A percentile compares a stretch with the other conserved stretches of the same genome.
These are phyloP conservation scores for Epichloe typhina DNA, from an alignment of 2,329 filamentous ascomycete species.

Conservation along the genomic window DNA sequence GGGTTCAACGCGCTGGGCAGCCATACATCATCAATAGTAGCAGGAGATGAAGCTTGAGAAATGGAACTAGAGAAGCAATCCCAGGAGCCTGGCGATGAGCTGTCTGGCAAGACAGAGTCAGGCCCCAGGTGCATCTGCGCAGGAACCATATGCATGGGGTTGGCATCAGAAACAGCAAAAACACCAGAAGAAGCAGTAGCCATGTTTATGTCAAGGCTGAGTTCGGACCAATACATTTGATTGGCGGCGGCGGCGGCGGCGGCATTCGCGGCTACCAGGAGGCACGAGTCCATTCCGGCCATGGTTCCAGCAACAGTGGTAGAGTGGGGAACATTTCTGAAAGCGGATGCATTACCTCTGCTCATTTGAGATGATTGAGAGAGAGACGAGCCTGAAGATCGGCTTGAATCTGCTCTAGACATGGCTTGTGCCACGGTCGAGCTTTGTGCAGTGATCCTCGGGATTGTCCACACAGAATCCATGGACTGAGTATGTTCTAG, in stretches of 20 bases:
- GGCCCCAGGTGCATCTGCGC: slow-evolving; percentile 41
- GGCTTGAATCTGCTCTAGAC: slow-evolving; percentile 26
- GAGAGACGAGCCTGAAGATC: slow-evolving; percentile 30
- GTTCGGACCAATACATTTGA: slow-evolving; percentile 37
- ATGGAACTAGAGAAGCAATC: slow-evolving; percentile 39
- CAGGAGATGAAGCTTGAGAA: slow-evolving; percentile 38
- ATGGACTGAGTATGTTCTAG: slow-evolving; percentile 32
- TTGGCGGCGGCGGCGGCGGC: slow-evolving; percentile 29
- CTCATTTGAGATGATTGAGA: slow-evolving; percentile 38
- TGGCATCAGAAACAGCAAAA: slow-evolving; percentile 29
- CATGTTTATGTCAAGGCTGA: slow-evolving; percentile 32
- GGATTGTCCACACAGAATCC: slow-evolving; percentile 36
- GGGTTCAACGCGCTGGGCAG: slow-evolving; percentile 20
- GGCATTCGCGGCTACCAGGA: slow-evolving; percentile 36
- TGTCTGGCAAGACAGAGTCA: slow-evolving; percentile 33
- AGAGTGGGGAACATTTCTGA: slow-evolving; percentile 26
- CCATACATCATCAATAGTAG: slow-evolving; percentile 36
- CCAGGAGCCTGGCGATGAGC: slow-evolving; percentile 39
- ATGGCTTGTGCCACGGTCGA: slow-evolving; percentile 24
- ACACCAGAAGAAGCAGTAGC: slow-evolving; percentile 27
- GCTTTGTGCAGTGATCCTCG: slow-evolving; percentile 20
- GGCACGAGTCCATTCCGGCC: slow-evolving; percentile 37
- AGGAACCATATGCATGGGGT: slow-evolving; percentile 40
- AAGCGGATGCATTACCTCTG: slow-evolving; percentile 34
- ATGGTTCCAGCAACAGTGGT: slow-evolving; percentile 23